These are phyloP conservation scores for Flaveria bidentis DNA, from an alignment of 129 eudicot species.

Conservation along the genomic window DNA sequence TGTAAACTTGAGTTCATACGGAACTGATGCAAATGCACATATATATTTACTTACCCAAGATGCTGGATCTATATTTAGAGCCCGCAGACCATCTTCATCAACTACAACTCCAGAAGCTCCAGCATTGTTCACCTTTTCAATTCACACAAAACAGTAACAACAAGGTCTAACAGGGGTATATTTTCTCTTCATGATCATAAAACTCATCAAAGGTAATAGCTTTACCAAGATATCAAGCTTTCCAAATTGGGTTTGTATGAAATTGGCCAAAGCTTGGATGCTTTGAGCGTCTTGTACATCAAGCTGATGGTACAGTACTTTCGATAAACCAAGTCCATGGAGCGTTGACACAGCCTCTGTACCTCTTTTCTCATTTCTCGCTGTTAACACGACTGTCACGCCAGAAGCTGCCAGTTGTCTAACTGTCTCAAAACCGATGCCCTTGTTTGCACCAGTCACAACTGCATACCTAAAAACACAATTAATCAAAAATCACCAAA, in stretches of 20 bases:
- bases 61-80: conserved; percentile 62
- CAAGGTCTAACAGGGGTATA: not conserved
- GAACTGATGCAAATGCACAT: not conserved
- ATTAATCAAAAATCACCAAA: not conserved
- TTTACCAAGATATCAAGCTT: conserved; percentile 79
- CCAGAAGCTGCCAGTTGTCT: conserved; percentile 68
- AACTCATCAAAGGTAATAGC: conserved; percentile 11
- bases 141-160: not conserved
- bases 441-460: conserved; percentile 91
- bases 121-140: conserved; percentile 77
- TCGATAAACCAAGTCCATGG: conserved; percentile 56
- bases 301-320: conserved; percentile 75
- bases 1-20: not conserved
- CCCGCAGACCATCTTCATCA: conserved; percentile 73
- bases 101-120: conserved; percentile 76
- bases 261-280: conserved; percentile 55
- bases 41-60: conserved; percentile 51
- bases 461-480: conserved; percentile 59
- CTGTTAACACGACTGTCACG: conserved; percentile 63
- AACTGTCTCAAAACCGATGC: conserved; percentile 80
- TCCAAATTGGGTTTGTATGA: conserved; percentile 49
- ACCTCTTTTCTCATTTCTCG: conserved; percentile 72
- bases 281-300: conserved; percentile 67
- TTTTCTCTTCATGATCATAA: not conserved
- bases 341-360: conserved; percentile 48